These are phyloP conservation scores for Magnolia changhungtana DNA, from an alignment of 164 flowering plant species.

Conservation along the genomic window DNA sequence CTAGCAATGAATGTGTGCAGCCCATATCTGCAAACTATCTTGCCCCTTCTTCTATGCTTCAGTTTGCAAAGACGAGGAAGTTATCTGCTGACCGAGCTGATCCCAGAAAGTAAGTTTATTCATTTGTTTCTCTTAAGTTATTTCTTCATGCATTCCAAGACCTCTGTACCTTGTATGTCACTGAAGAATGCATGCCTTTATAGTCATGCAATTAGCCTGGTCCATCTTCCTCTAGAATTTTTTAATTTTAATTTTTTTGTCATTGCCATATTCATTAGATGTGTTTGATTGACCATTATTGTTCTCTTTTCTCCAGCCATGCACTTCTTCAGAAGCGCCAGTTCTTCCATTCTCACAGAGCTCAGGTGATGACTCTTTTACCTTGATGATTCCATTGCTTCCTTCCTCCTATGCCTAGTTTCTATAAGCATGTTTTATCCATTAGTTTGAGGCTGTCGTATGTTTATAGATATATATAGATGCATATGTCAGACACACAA, in stretches of 20 bases:
- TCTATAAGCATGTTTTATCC: neutral
- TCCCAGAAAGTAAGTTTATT: conserved; percentile 58
- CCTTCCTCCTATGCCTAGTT: neutral
- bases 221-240: too few species aligned
- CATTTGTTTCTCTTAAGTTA: neutral
- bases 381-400: neutral
- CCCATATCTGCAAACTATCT: conserved; percentile 50
- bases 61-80: conserved; percentile 74
- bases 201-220: neutral
- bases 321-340: conserved; percentile 76
- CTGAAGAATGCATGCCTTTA: neutral
- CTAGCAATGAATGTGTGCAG: conserved; percentile 60
- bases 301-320: conserved; percentile 46
- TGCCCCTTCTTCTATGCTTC: conserved; percentile 48
- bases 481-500: neutral
- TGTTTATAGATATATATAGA: neutral
- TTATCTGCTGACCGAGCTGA: conserved; percentile 76
- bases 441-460: neutral
- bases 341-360: conserved; percentile 96
- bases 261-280: neutral
- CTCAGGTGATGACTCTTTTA: conserved; percentile 61
- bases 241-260: neutral
- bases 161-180: neutral
- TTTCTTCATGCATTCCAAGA: neutral
- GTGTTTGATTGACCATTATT: neutral